Base-by-base conservation (phyloP, 495 filamentous ascomycete genomes). In the Zalerion maritima region DNA sequence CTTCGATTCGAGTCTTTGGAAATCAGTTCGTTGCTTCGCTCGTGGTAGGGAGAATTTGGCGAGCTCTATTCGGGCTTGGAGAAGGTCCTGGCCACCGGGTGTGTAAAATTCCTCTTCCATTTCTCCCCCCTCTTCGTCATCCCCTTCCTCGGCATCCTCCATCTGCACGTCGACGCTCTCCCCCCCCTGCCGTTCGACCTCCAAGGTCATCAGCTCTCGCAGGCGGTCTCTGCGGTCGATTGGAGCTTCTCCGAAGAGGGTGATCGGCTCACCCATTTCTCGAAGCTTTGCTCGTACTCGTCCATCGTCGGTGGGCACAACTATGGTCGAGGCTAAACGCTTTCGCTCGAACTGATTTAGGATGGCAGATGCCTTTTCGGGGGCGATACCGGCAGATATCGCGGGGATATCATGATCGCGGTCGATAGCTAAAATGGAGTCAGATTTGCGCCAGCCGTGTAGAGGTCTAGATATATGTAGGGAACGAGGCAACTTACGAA, bases 31-130 rank as follows among this genome's bases (percentile, higher is more conserved):
- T 30, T 63, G 57, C 46, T 80, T 82, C 26, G 89, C 83, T 26
- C 79, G 62, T 3, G 85, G 86, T 16, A 99, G 52, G 10, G 84
- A 92, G 51, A 75, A 96, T 11, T 67, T 59, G 5, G 89, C 91
- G 32, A 99, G 92, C 6, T 73, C 67, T 45, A 71, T 76, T 26
- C 89, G 65, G 4, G 83, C 81, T 13, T 77, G 62, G 11, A 94
- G 58, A 7, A 99, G 57, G 28, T 79, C 78, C 6, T 69, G 56
- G 2, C 66, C 62, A 0, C 91, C 89, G 28, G 76, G 68, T 1
- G 87, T 94, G 47, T 94, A 99, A 48, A 94, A 96, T 40, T 97
- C 89, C 47, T 94, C 89, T 39, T 94, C 82, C 41, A 84, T 75
- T 25, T 85, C 79, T 4, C 52, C 72, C 35, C 70, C 62, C 30